phyloP scores from a whole-genome alignment of 108 stramenopile species.

The Skeletonema menzelii region DNA sequence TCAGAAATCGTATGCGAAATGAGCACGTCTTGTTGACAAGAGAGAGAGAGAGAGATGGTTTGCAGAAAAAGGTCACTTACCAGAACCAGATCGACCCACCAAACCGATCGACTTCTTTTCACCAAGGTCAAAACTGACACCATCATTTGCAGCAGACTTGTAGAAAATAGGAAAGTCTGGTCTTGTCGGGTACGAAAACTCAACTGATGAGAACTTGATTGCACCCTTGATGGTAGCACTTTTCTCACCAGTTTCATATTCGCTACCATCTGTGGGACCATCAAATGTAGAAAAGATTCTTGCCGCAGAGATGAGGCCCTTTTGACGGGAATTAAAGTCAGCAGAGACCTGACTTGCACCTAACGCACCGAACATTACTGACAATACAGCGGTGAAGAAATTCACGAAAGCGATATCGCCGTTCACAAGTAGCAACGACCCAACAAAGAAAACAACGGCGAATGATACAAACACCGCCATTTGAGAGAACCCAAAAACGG shows the following conservation, averaged over 20 bases:
- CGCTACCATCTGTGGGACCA: slow-evolving; percentile 37
- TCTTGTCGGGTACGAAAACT: slow-evolving; percentile 32
- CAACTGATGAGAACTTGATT: slow-evolving; percentile 21
- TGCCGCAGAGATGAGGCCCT: slow-evolving; percentile 17
- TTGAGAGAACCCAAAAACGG: slow-evolving; percentile 44
- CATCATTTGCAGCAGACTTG: background rate
- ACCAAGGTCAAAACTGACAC: slow-evolving; percentile 54
- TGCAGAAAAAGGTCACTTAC: slow-evolving; percentile 22
- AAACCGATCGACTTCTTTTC: slow-evolving; percentile 59
- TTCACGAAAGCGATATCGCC: slow-evolving; percentile 25
- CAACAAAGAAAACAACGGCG: slow-evolving; percentile 45
- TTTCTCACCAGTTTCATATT: slow-evolving; percentile 3
- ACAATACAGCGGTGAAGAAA: slow-evolving; percentile 48
- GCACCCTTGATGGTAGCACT: slow-evolving; percentile 22
- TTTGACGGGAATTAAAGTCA: slow-evolving; percentile 41
- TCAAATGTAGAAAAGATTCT: slow-evolving; percentile 52
- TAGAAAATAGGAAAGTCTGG: slow-evolving; percentile 50
- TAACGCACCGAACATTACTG: slow-evolving; percentile 51
- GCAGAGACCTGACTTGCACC: slow-evolving; percentile 53
- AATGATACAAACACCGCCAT: slow-evolving; percentile 45
- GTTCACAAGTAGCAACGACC: slow-evolving; percentile 24
- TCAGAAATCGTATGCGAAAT: background rate
- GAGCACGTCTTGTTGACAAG: background rate
- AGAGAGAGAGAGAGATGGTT: background rate
- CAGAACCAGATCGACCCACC: slow-evolving; percentile 73